Percentiles rank a stretch among this genome's conserved stretches.
phyloP scores from a whole-genome alignment of 306 rosid genomes.

The Vicia villosa region DNA sequence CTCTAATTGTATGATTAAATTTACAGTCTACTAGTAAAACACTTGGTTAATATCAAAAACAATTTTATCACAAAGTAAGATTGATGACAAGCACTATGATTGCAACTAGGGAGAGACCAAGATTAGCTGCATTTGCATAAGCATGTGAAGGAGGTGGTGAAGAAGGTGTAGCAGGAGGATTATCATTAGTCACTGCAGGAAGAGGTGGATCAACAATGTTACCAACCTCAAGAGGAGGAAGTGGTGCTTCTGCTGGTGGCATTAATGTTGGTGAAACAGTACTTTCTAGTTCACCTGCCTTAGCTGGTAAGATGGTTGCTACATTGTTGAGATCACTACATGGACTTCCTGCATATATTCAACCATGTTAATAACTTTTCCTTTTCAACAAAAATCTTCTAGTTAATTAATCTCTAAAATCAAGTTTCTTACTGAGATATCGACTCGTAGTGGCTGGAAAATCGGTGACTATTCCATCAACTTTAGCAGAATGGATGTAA shows the following conservation, averaged over 20 bases:
- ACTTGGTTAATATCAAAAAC: too few species aligned
- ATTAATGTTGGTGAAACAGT: slow-evolving; percentile 22
- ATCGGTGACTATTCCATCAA: slow-evolving; percentile 75
- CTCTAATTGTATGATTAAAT: too few species aligned
- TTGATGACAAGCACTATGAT: slow-evolving; percentile 32
- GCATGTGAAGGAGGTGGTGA: slow-evolving; percentile 39
- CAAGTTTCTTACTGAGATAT: slow-evolving; percentile 56
- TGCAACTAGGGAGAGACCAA: slow-evolving; percentile 40
- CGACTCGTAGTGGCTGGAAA: slow-evolving; percentile 73
- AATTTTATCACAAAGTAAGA: neutral
- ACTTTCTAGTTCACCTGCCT: slow-evolving; percentile 45
- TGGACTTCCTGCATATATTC: slow-evolving; percentile 55
- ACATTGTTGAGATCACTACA: slow-evolving; percentile 45
- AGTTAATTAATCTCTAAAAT: too few species aligned
- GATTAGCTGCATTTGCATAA: slow-evolving; percentile 34
- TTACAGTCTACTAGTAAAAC: too few species aligned
- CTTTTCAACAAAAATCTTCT: too few species aligned
- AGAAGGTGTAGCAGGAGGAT: neutral
- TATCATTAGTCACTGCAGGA: slow-evolving; percentile 48
- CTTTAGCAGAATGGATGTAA: slow-evolving; percentile 40
- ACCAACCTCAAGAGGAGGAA: slow-evolving; percentile 49
- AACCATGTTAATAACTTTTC: neutral
- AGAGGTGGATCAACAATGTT: slow-evolving; percentile 79
- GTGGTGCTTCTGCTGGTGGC: slow-evolving; percentile 60
- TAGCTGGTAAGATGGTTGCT: slow-evolving; percentile 49